Evolutionary conservation across 768 basidiomycete genomes (phyloP), one percentile per base, ranked within the genome.

Genomic region (Lactifluus subvellereus): DNA sequence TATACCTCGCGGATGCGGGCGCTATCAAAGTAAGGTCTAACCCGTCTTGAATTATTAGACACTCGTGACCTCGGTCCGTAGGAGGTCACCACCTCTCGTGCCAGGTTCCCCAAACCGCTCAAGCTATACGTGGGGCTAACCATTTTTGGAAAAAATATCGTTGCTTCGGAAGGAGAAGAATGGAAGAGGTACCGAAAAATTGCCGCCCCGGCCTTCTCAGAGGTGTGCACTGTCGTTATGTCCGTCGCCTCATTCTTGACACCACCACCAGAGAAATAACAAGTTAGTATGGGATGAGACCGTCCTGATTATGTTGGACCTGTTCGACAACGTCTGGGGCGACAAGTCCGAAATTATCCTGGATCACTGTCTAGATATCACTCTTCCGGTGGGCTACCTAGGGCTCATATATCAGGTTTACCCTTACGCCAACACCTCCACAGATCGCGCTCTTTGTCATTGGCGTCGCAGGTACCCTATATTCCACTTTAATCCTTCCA

Each of bases 171-270:
- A 67, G 83, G 81, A 22, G 80, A 83, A 4, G 77, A 82, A 62
- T 88, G 86, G 86, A 85, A 85, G 71, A 79, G 79, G 35, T 85
- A 84, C 65, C 73, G 85, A 51, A 84, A 82, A 69, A 79, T 88
- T 47, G 74, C 80, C 18, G 83, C 83, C 1, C 84, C 85, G n/a
- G 80, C 84, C 0, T 88, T 87, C 70, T 82, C 83, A 6, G 84
- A 86, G 70, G 84, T 84, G 59, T 49, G 73, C 18, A 20, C 1
- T 4, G 13, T 3, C 11, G 6, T 33, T 9, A 10, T 22, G 5
- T 37, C 30, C 14, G n/a, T 54, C 10, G 11, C 16, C 27, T 22
- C 42, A 16, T 13, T 14, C 49, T 50, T 22, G 51, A 59, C 16
- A 3, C 35, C 27, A 22, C 14, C 2, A 2, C 11, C 48, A 75